Percentiles rank a stretch among this genome's conserved stretches.
phyloP scores from a whole-genome alignment of 2,329 filamentous ascomycete species.

The Rosellinia necatrix region DNA sequence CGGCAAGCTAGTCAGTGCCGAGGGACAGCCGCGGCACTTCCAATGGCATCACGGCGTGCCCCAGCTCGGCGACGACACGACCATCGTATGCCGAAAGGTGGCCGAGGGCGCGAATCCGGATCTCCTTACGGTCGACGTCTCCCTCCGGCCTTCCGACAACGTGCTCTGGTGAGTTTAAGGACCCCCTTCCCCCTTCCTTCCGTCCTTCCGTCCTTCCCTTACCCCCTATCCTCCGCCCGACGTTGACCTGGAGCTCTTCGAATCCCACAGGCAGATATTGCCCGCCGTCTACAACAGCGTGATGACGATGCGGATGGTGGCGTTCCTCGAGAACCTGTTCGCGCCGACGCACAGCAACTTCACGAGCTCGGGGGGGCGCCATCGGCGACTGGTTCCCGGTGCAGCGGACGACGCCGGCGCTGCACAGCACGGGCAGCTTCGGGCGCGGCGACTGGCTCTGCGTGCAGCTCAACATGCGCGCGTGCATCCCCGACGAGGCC shows the following conservation, averaged over 20 bases:
- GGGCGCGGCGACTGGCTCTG: slow-evolving; percentile 17
- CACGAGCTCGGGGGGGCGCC: slow-evolving; percentile 9
- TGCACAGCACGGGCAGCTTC: slow-evolving; percentile 20
- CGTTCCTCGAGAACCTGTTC: slow-evolving; percentile 21
- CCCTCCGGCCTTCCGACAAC: slow-evolving; percentile 12
- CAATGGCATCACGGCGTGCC: slow-evolving; percentile 4
- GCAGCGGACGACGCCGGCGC: slow-evolving; percentile 18
- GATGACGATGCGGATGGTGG: slow-evolving; percentile 17
- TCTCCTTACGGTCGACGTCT: slow-evolving; percentile 3
- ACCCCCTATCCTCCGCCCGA: no score
- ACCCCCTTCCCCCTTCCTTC: no score
- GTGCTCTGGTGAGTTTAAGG: slow-evolving; percentile 20
- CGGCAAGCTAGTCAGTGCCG: slow-evolving; percentile 1
- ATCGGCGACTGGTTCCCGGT: slow-evolving; percentile 21
- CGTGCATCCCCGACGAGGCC: slow-evolving; percentile 19
- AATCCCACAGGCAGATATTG: slow-evolving; percentile 16
- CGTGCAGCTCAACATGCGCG: slow-evolving; percentile 20
- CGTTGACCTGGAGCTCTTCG: neutral
- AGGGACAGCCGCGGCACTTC: slow-evolving; percentile 5
- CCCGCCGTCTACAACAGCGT: slow-evolving; percentile 17
- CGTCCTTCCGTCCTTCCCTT: no score
- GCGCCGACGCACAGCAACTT: slow-evolving; percentile 15
- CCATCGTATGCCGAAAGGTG: slow-evolving; percentile 11
- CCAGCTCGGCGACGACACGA: neutral
- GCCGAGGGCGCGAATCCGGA: neutral